phyloP scores from a whole-genome alignment of 495 filamentous ascomycete genomes.

The Penicillium longicatenatum region DNA sequence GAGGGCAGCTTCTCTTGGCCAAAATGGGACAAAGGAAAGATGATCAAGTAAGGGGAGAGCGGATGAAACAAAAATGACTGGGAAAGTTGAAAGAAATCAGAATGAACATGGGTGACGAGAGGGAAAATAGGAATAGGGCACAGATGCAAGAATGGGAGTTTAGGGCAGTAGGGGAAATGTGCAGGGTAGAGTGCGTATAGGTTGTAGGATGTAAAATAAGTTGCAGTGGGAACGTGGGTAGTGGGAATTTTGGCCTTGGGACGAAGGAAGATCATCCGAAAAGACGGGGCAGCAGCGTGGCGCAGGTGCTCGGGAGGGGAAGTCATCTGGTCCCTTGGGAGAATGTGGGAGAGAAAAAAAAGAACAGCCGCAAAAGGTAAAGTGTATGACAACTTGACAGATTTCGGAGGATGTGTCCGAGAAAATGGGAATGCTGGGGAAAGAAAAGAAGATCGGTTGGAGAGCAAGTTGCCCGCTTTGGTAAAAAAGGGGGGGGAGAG shows the following conservation, averaged over 20 bases:
- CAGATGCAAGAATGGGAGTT: background rate
- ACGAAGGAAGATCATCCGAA: slow-evolving; percentile 20
- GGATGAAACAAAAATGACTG: background rate
- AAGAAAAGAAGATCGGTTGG: slow-evolving; percentile 3
- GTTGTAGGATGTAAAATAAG: background rate
- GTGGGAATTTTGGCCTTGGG: slow-evolving; percentile 17
- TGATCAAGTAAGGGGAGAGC: background rate
- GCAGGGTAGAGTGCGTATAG: slow-evolving; percentile 5
- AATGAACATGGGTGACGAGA: background rate
- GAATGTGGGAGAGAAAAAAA: background rate
- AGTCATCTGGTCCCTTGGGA: slow-evolving; percentile 3
- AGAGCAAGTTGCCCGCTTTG: slow-evolving; percentile 4
- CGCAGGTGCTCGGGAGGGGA: slow-evolving; percentile 14
- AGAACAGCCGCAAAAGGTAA: background rate
- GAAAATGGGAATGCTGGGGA: background rate
- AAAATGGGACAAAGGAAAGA: background rate
- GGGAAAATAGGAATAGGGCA: background rate
- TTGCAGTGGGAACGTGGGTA: slow-evolving; percentile 16
- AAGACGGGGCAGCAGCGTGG: slow-evolving; percentile 17
- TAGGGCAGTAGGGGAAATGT: background rate
- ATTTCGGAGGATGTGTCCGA: background rate
- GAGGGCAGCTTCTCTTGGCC: background rate
- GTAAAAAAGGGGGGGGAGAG: slow-evolving; percentile 24
- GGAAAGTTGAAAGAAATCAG: background rate
- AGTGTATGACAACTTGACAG: slow-evolving; percentile 3